These are phyloP conservation scores for Pseudomonodictys pantanalensis DNA, from an alignment of 495 filamentous ascomycete species.

Conservation along the genomic window DNA sequence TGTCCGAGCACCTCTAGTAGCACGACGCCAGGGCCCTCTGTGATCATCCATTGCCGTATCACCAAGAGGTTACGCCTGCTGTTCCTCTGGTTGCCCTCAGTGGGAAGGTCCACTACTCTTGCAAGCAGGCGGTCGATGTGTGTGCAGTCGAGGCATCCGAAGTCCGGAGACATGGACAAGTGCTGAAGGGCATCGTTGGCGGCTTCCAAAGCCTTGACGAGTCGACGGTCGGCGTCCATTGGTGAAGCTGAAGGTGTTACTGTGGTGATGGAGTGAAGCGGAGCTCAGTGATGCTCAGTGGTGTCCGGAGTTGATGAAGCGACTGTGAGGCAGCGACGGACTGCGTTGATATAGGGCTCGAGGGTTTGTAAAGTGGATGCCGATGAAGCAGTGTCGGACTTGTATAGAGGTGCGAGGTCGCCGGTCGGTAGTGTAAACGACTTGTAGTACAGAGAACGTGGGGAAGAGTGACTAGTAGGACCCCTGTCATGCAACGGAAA, in stretches of 20 bases:
- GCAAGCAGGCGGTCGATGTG: slow-evolving; percentile 29
- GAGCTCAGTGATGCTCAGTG: not conserved
- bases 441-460: slow-evolving; percentile 13
- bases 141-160: slow-evolving; percentile 20
- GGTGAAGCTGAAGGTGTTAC: not conserved
- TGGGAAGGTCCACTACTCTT: slow-evolving; percentile 26
- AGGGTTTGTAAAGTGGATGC: slow-evolving; percentile 13
- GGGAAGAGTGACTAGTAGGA: not conserved
- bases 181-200: slow-evolving; percentile 29
- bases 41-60: slow-evolving; percentile 30
- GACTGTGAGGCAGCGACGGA: not conserved
- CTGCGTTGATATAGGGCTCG: slow-evolving; percentile 11
- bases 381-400: slow-evolving; percentile 5
- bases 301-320: slow-evolving; percentile 2
- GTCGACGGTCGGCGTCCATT: slow-evolving; percentile 28
- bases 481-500: slow-evolving; percentile 1
- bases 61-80: slow-evolving; percentile 25
- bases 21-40: slow-evolving; percentile 23
- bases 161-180: slow-evolving; percentile 29
- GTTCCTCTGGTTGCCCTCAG: slow-evolving; percentile 28
- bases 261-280: not conserved
- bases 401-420: not conserved
- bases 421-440: slow-evolving; percentile 5
- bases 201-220: slow-evolving; percentile 27
- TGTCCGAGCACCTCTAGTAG: slow-evolving; percentile 28